Percentiles rank a stretch among this genome's conserved stretches.
Evolutionary conservation across 805 yeast species (phyloP).

Genomic region (Danielia oregonensis): DNA sequence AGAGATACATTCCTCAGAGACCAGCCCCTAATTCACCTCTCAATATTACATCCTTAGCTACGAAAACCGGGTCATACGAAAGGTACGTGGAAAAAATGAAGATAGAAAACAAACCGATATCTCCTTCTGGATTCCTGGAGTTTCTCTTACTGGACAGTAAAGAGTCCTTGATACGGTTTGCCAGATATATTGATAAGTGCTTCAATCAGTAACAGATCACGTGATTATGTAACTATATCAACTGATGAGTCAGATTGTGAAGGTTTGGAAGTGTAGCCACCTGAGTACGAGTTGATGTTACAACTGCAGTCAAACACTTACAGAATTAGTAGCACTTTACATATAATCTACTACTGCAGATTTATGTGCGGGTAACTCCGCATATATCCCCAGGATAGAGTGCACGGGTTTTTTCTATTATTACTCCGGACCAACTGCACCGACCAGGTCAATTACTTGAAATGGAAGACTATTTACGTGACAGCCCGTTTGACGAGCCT

Average conservation of each 20-base stretch:
- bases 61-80: neutral
- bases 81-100: neutral
- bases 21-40: too few relatives aligned
- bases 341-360: too few relatives aligned
- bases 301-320: too few relatives aligned
- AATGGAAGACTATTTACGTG: constrained; percentile 32
- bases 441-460: too few relatives aligned
- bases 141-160: neutral
- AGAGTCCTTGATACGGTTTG: neutral
- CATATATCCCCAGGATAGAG: neutral
- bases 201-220: neutral
- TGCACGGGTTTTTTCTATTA: neutral
- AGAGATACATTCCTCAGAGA: too few relatives aligned
- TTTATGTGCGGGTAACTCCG: neutral
- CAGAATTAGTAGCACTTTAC: too few relatives aligned
- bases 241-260: too few relatives aligned
- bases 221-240: too few relatives aligned
- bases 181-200: neutral
- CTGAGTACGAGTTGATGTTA: too few relatives aligned
- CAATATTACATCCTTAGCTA: too few relatives aligned
- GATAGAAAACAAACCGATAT: neutral
- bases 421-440: too few relatives aligned
- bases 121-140: neutral
- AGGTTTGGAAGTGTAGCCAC: too few relatives aligned
- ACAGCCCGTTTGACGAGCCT: constrained; percentile 22